These are phyloP conservation scores for Sphaerulina vaccinii DNA, from an alignment of 2,329 filamentous ascomycete genomes.

Conservation along the genomic window DNA sequence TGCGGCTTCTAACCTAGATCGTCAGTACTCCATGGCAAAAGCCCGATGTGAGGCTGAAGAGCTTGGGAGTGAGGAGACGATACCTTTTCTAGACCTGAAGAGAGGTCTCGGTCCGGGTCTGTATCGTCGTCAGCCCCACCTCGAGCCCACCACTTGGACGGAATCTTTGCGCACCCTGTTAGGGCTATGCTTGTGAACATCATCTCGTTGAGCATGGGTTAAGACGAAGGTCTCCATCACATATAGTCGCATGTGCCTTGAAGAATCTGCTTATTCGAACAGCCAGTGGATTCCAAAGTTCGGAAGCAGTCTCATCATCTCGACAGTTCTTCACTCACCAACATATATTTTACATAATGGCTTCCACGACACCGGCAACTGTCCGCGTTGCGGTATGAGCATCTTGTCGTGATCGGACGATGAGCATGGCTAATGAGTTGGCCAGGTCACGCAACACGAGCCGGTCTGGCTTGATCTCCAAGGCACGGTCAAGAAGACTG, in stretches of 20 bases:
- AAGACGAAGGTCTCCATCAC: background rate
- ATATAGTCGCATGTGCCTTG: background rate
- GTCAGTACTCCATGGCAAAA: background rate
- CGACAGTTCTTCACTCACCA: background rate
- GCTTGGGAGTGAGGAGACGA: background rate
- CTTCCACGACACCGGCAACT: slow-evolving; percentile 14
- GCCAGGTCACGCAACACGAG: slow-evolving; percentile 57
- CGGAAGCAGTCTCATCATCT: background rate
- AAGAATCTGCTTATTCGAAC: background rate
- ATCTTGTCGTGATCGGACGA: too few species aligned
- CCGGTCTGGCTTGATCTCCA: slow-evolving; percentile 61
- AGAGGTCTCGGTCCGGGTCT: background rate
- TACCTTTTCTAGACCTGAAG: slow-evolving; percentile 11
- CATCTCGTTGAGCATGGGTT: background rate
- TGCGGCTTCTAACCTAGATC: background rate
- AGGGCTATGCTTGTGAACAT: background rate
- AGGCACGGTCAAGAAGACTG: slow-evolving; percentile 56
- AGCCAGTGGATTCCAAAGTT: background rate
- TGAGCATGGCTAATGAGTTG: slow-evolving; percentile 30
- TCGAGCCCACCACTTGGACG: too few species aligned
- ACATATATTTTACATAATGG: slow-evolving; percentile 10
- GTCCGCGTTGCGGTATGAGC: slow-evolving; percentile 26
- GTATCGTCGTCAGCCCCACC: slow-evolving; percentile 1
- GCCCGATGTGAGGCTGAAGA: slow-evolving; percentile 4
- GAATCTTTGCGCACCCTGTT: slow-evolving; percentile 1